Evolutionary conservation across 352 stramenopile genomes (phyloP).

Genomic region (Phytophthora parvispora): DNA sequence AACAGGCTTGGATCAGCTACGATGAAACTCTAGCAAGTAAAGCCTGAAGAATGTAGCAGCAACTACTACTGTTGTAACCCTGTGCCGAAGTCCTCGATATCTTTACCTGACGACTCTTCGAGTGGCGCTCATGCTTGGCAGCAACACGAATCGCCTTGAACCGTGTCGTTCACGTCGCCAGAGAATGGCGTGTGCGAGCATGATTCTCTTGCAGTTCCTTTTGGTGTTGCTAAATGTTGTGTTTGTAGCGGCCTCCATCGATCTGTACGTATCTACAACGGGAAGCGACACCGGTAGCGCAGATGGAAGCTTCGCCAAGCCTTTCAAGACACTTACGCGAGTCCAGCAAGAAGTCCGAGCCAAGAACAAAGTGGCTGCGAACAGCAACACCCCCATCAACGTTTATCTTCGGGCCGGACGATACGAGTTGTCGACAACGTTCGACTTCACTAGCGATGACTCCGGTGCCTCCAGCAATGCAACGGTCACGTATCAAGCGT

Average conservation of each 20-base stretch:
- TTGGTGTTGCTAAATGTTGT: not conserved
- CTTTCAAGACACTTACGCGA: conserved; percentile 64
- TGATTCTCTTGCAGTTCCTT: conserved; percentile 1
- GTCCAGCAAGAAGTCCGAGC: conserved; percentile 51
- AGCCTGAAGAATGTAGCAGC: not conserved
- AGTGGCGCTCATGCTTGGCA: not conserved
- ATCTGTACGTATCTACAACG: conserved; percentile 62
- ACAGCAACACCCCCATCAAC: conserved; percentile 50
- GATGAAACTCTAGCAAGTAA: conserved; percentile 20
- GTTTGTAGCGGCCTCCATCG: conserved; percentile 26
- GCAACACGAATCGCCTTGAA: not conserved
- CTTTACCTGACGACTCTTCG: conserved; percentile 27
- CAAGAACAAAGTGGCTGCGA: conserved; percentile 30
- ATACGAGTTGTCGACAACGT: conserved; percentile 61
- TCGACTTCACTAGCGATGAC: conserved; percentile 64
- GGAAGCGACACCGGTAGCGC: conserved; percentile 53
- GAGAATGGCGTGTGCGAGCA: too few species aligned
- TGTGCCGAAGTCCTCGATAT: too few species aligned
- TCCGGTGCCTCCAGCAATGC: conserved; percentile 36
- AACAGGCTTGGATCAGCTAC: conserved; percentile 4
- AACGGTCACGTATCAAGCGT: conserved; percentile 75
- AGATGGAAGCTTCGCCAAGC: conserved; percentile 53
- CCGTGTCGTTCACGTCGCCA: not conserved
- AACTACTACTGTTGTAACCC: too few species aligned
- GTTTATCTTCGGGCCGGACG: conserved; percentile 66